Base-by-base conservation (phyloP, 352 stramenopile genomes). In the Globisporangium emineosum region DNA sequence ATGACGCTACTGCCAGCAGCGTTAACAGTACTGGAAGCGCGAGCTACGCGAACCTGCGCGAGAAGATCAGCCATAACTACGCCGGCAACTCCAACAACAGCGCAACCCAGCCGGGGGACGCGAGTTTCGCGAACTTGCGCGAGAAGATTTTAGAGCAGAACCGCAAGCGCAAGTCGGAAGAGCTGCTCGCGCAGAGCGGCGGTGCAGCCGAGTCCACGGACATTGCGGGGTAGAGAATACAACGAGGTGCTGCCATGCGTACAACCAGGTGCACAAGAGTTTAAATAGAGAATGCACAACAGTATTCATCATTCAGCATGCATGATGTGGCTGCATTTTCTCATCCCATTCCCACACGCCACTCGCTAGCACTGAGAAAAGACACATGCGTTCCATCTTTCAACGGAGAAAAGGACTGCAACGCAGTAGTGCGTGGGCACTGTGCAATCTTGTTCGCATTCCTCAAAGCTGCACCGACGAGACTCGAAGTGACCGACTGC, bases 11-110 rank as follows among this genome's bases (percentile, higher is more conserved):
- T 15, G 32, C 19, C 13, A 27, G 19, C 25, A 29, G 23, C 19
- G 12, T 42, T 2, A 53, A 59, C 15, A 53, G 37, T 64, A 29
- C 40, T 27, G 69, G 76, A 32, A 71, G 77, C 56, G 73, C 73
- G 55, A 91, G 82, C 67, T 91, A 86, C 62, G 78, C 82, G 29
- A 91, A 91, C 57, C 58, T 91, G 62, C 77, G 82, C 27, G 82
- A 89, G 51, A 89, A 89, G 59, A 88, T 91, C 55, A 62, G n/a
- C 42, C n/a, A 49, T 35, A 73, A 58, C 40, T 62, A 54, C 62
- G n/a, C 42, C 67, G 71, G 33, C 15, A 27, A 15, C 29, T 8
- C n/a, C 32, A 35, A 7, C 30, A 23, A 12, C 9, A 57, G 19
- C 33, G 17, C 17, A 3, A 15, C 29, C 19, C 57, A 35, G 5